Conservation (phyloP, 108 stramenopile species). For the Parietichytrium sp. region DNA sequence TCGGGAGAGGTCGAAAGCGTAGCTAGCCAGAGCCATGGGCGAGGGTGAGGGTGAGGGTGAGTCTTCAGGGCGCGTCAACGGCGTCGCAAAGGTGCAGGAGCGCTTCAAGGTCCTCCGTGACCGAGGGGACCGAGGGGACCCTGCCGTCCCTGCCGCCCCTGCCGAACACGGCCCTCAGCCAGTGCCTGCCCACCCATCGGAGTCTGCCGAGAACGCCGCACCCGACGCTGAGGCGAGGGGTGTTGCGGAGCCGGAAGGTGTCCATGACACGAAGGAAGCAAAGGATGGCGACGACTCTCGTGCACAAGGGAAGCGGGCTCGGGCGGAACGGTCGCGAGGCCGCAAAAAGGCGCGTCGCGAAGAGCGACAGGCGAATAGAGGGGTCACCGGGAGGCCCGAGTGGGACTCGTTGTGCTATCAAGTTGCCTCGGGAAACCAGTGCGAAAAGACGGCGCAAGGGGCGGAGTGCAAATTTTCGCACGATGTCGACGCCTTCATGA, state of each 20-base stretch:
- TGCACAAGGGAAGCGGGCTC: too few relatives aligned
- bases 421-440: neutral
- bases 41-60: conserved; percentile 15
- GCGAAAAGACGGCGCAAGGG: neutral
- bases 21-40: too few relatives aligned
- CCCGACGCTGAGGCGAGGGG: neutral
- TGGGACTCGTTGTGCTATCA: neutral
- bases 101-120: neutral
- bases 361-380: neutral
- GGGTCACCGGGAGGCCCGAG: neutral
- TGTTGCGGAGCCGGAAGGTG: neutral
- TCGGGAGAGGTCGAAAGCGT: too few relatives aligned
- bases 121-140: neutral
- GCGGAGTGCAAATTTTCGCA: neutral
- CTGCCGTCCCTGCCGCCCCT: neutral
- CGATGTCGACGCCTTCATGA: neutral
- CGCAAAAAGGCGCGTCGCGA: neutral
- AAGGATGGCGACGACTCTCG: too few relatives aligned
- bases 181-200: neutral
- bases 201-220: neutral
- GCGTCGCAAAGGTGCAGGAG: conserved; percentile 1
- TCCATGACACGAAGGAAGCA: neutral
- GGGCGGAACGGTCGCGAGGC: too few relatives aligned
- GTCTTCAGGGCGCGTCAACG: neutral
- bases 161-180: neutral